Base-by-base conservation (phyloP, 805 yeast genomes). In the Candida adriatica region DNA sequence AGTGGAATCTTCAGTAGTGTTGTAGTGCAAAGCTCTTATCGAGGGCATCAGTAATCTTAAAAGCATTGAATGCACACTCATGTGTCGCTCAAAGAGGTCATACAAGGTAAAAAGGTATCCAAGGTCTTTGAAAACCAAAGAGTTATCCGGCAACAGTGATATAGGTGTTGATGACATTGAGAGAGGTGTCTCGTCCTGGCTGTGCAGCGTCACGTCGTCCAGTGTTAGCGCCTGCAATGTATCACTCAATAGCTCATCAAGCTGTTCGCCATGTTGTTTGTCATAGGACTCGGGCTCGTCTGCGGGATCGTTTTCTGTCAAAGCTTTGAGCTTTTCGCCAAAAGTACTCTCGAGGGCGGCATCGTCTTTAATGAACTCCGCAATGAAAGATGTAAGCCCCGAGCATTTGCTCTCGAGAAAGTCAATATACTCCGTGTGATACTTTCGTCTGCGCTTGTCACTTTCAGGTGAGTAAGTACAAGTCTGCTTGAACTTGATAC, bases 371-470 rank as follows among this genome's bases (percentile, higher is more conserved):
- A 45, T 41, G 26, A 45, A 41, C 33, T 38, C 44, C 16, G 23
- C 27, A 11, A 57, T 49, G 35, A 43, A 55, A 8, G 27, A 21
- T 15, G 45, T 48, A 16, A 55, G 36, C 5, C 31, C 42, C 0
- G 29, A 26, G 0, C 52, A 39, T 28, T 48, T 50, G 6, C 41
- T 38, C 17, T 53, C 58, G 11, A 57, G 41, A 18, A 48, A 46
- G 17, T 45, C 49, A 4, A 55, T 48, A 24, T 57, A 57, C 30
- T 53, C 58, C 2, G 59, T 51, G 33, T 55, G 55, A 32, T 55
- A 57, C 30, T 57, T 57, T 13, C 62, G 29, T 24, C 61, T 36
- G 34, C 62, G 38, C 29, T 58, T 37, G 30, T 57, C 62, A 15
- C 34, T 29, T n/a, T 30, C 36, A 13, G 27, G 10, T 7, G 13